A percentile compares a stretch with the other conserved stretches of the same genome.
Conservation (phyloP, 1,284 basidiomycete genomes). For the Boletellus sp. region DNA sequence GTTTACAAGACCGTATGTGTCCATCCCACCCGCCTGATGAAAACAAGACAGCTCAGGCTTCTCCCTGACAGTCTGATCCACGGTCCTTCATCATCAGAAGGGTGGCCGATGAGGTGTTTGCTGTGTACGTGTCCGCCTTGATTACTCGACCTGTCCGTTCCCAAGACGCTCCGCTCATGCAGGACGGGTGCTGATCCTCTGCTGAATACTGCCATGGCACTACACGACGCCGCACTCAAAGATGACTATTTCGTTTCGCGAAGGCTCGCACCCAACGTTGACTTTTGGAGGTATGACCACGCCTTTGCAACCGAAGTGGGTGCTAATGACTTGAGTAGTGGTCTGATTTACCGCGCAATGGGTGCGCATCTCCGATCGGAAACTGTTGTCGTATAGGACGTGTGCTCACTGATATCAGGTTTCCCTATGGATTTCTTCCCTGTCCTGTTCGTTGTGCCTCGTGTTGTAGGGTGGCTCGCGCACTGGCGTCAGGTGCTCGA, state of each 20-base stretch:
- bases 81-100: slow-evolving; percentile 84
- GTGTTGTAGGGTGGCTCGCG: slow-evolving; percentile 86
- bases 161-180: slow-evolving; percentile 4
- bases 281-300: slow-evolving; percentile 60
- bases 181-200: slow-evolving; percentile 80
- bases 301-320: not conserved
- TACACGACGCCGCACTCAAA: slow-evolving; percentile 83
- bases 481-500: slow-evolving; percentile 74
- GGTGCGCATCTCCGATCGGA: slow-evolving; percentile 42
- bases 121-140: slow-evolving; percentile 48
- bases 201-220: slow-evolving; percentile 81
- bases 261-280: slow-evolving; percentile 77
- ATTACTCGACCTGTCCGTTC: not conserved
- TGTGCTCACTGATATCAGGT: slow-evolving; percentile 41
- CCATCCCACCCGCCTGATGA: not conserved
- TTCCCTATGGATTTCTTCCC: slow-evolving; percentile 91
- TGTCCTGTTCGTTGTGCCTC: slow-evolving; percentile 83
- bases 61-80: slow-evolving; percentile 67
- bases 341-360: slow-evolving; percentile 85
- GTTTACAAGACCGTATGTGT: slow-evolving; percentile 75
- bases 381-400: not conserved
- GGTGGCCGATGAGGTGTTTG: slow-evolving; percentile 85
- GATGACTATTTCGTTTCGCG: slow-evolving; percentile 83
- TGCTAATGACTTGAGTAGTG: slow-evolving; percentile 41
- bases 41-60: slow-evolving; percentile 1